These are phyloP conservation scores for Iris pallida DNA, from an alignment of 116 monocot genomes.

Conservation along the genomic window DNA sequence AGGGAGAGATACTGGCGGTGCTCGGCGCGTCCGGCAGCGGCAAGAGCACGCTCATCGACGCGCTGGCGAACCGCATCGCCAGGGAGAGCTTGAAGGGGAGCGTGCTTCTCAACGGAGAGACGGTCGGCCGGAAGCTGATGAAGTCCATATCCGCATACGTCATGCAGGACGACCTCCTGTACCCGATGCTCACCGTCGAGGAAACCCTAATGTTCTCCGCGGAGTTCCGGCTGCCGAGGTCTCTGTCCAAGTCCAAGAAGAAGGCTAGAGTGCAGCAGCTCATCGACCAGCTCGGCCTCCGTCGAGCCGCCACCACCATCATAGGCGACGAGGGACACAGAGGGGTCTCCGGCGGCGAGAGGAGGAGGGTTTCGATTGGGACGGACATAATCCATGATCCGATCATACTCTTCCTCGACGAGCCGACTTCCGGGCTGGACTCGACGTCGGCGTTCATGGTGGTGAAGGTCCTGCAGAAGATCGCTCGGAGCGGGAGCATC, in stretches of 20 bases:
- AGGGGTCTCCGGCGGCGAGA: constrained; percentile 48
- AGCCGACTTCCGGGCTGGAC: constrained; percentile 57
- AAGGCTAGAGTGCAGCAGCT: constrained; percentile 27
- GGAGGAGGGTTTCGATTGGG: constrained; percentile 47
- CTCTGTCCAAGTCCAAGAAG: constrained; percentile 27
- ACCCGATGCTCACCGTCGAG: constrained; percentile 50
- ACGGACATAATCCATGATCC: constrained; percentile 47
- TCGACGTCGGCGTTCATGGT: constrained; percentile 46
- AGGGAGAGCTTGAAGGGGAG: constrained; percentile 39
- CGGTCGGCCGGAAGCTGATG: constrained; percentile 13
- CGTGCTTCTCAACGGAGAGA: constrained; percentile 55
- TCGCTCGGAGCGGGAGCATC: constrained; percentile 40
- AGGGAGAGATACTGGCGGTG: constrained; percentile 71
- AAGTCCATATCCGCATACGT: constrained; percentile 44
- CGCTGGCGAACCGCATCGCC: constrained; percentile 53
- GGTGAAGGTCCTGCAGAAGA: constrained; percentile 35
- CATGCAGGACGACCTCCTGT: constrained; percentile 56
- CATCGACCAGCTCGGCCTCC: constrained; percentile 49
- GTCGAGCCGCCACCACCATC: constrained; percentile 29
- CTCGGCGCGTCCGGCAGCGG: constrained; percentile 69
- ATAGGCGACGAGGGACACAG: constrained; percentile 49
- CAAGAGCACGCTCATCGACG: constrained; percentile 72
- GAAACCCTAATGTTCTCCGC: constrained; percentile 43
- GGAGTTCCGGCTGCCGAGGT: constrained; percentile 33
- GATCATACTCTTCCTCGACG: constrained; percentile 38